phyloP scores from a whole-genome alignment of 202 grass and related monocot species.

The Setaria viridis region DNA sequence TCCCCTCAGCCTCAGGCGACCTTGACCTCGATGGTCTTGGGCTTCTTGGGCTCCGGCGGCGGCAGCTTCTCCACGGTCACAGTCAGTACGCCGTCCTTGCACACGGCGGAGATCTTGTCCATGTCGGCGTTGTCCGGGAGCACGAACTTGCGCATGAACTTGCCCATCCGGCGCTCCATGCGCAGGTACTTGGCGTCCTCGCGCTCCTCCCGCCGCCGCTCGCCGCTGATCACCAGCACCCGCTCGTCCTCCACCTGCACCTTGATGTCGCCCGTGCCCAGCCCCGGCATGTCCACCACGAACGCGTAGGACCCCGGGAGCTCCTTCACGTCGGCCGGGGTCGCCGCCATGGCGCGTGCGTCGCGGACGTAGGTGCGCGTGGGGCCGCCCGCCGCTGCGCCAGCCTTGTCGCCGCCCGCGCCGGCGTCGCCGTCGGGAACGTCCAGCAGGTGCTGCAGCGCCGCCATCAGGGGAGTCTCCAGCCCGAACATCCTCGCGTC shows the following conservation, averaged over 20 bases:
- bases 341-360: slow-evolving; percentile 82
- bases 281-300: slow-evolving; percentile 91
- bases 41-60: slow-evolving; percentile 97
- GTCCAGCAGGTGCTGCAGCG: slow-evolving; percentile 73
- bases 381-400: slow-evolving; percentile 38
- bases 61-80: slow-evolving; percentile 84
- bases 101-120: slow-evolving; percentile 72
- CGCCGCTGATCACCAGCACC: slow-evolving; percentile 79
- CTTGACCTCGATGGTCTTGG: slow-evolving; percentile 93
- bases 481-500: slow-evolving; percentile 62
- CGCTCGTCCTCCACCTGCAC: slow-evolving; percentile 87
- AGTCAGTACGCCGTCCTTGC: slow-evolving; percentile 85
- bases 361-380: slow-evolving; percentile 84
- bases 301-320: slow-evolving; percentile 66
- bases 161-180: slow-evolving; percentile 85
- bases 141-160: slow-evolving; percentile 88
- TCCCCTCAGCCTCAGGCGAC: slow-evolving; percentile 48
- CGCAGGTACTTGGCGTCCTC: slow-evolving; percentile 75
- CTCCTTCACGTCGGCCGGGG: slow-evolving; percentile 87
- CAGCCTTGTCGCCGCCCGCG: slow-evolving; percentile 43
- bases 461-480: slow-evolving; percentile 62
- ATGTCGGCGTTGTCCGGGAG: slow-evolving; percentile 80
- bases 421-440: slow-evolving; percentile 68
- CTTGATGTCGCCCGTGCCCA: slow-evolving; percentile 79
- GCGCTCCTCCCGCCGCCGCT: slow-evolving; percentile 71